Base-by-base conservation (phyloP, 2,329 filamentous ascomycete species). In the Neofusicoccum laricinum region DNA sequence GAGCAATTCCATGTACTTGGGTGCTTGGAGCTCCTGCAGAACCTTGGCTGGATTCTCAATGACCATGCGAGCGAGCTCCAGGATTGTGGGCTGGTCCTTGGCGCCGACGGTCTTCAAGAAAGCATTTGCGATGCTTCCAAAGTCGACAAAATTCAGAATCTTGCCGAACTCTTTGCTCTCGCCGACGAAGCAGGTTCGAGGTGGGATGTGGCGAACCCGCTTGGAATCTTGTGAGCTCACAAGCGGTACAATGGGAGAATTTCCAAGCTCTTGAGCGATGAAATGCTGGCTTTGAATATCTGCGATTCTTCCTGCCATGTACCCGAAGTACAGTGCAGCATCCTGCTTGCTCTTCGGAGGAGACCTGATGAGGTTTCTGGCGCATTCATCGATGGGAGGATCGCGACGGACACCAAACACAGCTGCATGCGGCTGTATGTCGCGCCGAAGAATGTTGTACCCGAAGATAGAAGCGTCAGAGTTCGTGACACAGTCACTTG, bases 111-210 rank as follows among this genome's bases (percentile, higher is more conserved):
- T 91, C 70, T 93, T 86, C 17, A 99, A 80, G 71, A 99, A 99
- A 0, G 90, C 83, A 71, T 98, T 98, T 2, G 92, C 94, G 73
- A 94, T 88, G 38, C 84, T 80, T 0, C 94, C 93, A 78, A 97
- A 99, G 74, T 98, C 91, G 14, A 98, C 93, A 76, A 97, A 99
- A 73, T 98, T 93, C 69, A 99, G 97, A 36, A 99, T 96, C 36
- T 96, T 91, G 11, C 87, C 90, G 71, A 96, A 99, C 68, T 88
- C 84, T 63, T 86, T 80, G 61, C 84, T 82, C 38, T 85, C 82
- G 8, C 95, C 95, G 2, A 99, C 82, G 74, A 97, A 99, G 67
- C 90, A 93, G 45, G 88, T 83, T 50, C 84, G 85, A 4, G 95
- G 94, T 15, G 86, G 83, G 49, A 93, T 82, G 69, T 87, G 84